These are phyloP conservation scores for Nitzschia sp. DNA, from an alignment of 108 stramenopile species.

Conservation along the genomic window DNA sequence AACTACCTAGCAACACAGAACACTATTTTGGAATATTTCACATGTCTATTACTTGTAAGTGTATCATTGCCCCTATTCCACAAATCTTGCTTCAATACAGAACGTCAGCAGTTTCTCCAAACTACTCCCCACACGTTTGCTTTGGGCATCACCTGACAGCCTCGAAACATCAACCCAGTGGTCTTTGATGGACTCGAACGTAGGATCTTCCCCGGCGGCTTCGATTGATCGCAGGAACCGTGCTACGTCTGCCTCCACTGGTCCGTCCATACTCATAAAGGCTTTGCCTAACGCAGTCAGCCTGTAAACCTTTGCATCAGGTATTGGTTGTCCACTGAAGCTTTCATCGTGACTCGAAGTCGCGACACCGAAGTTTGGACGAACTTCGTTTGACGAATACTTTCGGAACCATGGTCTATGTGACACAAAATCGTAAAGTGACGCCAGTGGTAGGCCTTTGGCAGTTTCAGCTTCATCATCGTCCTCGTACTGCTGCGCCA, in stretches of 20 bases:
- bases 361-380: neutral
- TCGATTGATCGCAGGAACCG: slow-evolving; percentile 26
- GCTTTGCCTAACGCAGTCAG: slow-evolving; percentile 11
- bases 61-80: neutral
- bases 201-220: neutral
- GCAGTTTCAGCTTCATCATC: slow-evolving; percentile 10
- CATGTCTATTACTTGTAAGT: too few species aligned
- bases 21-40: too few species aligned
- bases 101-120: slow-evolving; percentile 30
- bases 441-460: slow-evolving; percentile 10
- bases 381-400: neutral
- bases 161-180: slow-evolving; percentile 31
- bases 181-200: neutral
- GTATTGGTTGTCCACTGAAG: too few species aligned
- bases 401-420: slow-evolving; percentile 31
- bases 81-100: slow-evolving; percentile 18
- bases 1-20: too few species aligned
- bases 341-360: neutral
- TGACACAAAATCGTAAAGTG: slow-evolving; percentile 22
- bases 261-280: slow-evolving; percentile 35
- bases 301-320: neutral
- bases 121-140: slow-evolving; percentile 16
- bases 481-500: slow-evolving; percentile 10
- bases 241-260: slow-evolving; percentile 17
- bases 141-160: slow-evolving; percentile 34